Conservation (phyloP, 2,329 filamentous ascomycete species). For the Fonsecaea monophora region DNA sequence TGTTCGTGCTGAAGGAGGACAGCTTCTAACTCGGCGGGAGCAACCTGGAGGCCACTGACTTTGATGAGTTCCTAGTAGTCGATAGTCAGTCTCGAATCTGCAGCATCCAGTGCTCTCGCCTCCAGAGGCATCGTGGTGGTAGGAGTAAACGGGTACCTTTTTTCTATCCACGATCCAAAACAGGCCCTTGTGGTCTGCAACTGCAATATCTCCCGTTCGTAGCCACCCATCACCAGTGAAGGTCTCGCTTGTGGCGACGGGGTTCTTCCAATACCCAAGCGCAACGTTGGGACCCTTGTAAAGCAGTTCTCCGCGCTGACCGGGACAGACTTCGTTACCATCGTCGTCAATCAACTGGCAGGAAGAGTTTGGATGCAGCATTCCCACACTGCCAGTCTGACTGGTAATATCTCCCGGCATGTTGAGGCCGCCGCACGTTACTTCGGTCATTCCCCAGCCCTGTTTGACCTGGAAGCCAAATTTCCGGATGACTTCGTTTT, state of each 20-base stretch:
- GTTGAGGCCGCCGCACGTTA: no score
- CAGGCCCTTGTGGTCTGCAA: slow-evolving; percentile 40
- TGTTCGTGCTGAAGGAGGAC: no score
- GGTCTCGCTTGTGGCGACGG: slow-evolving; percentile 59
- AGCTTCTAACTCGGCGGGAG: no score
- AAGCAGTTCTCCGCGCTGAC: slow-evolving; percentile 54
- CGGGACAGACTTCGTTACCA: neutral
- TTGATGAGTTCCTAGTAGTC: no score
- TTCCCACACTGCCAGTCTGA: slow-evolving; percentile 58
- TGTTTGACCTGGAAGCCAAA: no score
- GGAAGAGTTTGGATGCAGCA: no score
- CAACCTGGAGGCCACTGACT: no score
- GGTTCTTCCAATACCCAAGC: slow-evolving; percentile 65
- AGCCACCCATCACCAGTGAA: slow-evolving; percentile 63
- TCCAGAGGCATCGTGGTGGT: no score
- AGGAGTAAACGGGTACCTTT: slow-evolving; percentile 42
- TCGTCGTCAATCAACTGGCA: slow-evolving; percentile 60
- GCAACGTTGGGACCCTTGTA: slow-evolving; percentile 63
- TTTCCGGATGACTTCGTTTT: no score
- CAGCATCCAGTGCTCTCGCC: no score
- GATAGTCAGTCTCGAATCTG: no score
- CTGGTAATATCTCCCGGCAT: slow-evolving; percentile 41
- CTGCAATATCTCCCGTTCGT: slow-evolving; percentile 66
- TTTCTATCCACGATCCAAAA: slow-evolving; percentile 73
- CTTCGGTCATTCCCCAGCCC: no score